These are phyloP conservation scores for Bipolaris victoriae DNA, from an alignment of 2,329 filamentous ascomycete genomes.

Conservation along the genomic window DNA sequence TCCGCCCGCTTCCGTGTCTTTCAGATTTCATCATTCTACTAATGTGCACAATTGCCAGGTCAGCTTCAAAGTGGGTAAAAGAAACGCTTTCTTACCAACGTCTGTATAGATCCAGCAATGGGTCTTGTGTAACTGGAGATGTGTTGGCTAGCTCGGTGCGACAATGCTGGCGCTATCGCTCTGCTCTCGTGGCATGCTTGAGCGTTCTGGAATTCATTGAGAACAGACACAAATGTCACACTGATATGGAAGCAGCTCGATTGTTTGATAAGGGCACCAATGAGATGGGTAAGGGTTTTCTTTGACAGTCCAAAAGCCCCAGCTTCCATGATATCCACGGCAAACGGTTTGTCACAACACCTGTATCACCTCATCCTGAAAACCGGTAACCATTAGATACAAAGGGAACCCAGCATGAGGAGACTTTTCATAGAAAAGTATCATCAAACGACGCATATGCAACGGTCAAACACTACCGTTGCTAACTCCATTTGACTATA, in stretches of 20 bases:
- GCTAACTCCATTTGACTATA: neutral
- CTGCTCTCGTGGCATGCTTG: neutral
- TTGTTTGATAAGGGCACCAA: neutral
- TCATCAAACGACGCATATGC: neutral
- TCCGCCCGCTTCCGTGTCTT: neutral
- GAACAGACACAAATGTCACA: neutral
- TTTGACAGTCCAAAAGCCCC: neutral
- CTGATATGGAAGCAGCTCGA: neutral
- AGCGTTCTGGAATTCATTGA: neutral
- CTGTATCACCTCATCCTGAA: neutral
- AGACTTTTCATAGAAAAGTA: neutral
- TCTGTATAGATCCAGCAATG: neutral
- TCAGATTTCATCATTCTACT: neutral
- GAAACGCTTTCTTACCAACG: neutral
- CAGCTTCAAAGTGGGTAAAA: neutral
- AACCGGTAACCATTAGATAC: neutral
- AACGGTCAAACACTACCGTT: neutral
- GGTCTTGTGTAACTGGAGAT: neutral
- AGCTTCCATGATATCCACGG: neutral
- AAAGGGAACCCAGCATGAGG: neutral
- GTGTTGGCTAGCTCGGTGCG: neutral
- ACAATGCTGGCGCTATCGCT: neutral
- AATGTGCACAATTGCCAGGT: slow-evolving; percentile 1
- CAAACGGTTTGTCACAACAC: slow-evolving; percentile 6
- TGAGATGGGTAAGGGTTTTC: neutral